Conservation (phyloP, 2,329 filamentous ascomycete species). For the Fusarium protoensiforme region DNA sequence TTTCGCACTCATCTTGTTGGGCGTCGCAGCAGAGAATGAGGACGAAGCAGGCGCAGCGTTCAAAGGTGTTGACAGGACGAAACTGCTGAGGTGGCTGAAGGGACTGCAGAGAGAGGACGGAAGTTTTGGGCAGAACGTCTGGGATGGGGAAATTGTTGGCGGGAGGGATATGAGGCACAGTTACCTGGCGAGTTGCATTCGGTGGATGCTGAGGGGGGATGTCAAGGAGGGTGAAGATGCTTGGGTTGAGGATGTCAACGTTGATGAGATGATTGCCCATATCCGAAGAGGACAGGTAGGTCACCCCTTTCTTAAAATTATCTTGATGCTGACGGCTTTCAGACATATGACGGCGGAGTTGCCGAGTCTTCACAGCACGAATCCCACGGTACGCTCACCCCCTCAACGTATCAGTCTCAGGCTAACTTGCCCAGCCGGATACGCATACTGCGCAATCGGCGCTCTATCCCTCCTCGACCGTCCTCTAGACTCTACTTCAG, state of each 20-base stretch:
- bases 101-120: constrained; percentile 84
- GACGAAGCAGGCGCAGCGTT: constrained; percentile 59
- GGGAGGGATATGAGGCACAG: constrained; percentile 89
- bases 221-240: constrained; percentile 60
- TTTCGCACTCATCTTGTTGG: constrained; percentile 83
- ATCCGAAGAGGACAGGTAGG: constrained; percentile 71
- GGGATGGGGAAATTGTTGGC: constrained; percentile 71
- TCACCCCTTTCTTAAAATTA: background rate
- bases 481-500: constrained; percentile 52
- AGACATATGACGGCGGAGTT: constrained; percentile 89
- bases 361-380: constrained; percentile 83
- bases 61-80: constrained; percentile 71
- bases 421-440: constrained; percentile 71
- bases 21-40: constrained; percentile 58
- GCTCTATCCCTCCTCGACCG: constrained; percentile 81
- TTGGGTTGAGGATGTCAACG: constrained; percentile 77
- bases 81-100: constrained; percentile 79
- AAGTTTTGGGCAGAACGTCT: constrained; percentile 88
- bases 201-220: constrained; percentile 82
- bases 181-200: constrained; percentile 82
- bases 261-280: constrained; percentile 75
- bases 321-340: constrained; percentile 19
- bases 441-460: constrained; percentile 88
- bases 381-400: constrained; percentile 74
- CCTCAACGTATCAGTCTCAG: background rate